Base-by-base conservation (phyloP, 768 basidiomycete genomes). In the Inosperma sp. region DNA sequence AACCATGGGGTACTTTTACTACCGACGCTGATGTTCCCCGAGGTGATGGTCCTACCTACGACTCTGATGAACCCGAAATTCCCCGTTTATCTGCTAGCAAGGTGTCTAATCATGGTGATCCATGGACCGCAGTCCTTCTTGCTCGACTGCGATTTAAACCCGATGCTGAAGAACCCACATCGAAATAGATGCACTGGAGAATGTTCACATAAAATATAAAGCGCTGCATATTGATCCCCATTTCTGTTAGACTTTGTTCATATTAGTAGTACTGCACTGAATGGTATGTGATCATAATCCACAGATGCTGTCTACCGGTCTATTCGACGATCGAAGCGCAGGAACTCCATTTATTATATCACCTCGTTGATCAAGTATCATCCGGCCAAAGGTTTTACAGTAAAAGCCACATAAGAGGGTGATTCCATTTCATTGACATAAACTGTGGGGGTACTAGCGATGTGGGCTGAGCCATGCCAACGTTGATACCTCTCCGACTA, bases 1-100 rank as follows among this genome's bases (percentile, higher is more conserved):
- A 81, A 36, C 77, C 81, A 2, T 93, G 89, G 89, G 89, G 89
- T 6, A 74, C 75, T 13, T 89, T 88, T 63, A 79, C 81, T 3
- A 77, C 79, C 42, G 77, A 84, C 62, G 75, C 72, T 0, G 72
- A 78, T 12, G 59, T 72, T 7, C 60, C 70, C 8, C 65, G 65
- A 3, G 73, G 71, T 30, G 65, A 66, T 12, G 81, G 81, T 4
- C 79, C 78, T 0, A 67, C 64, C 2, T 81, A 81, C 55, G 68
- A 72, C 42, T 37, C 47, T 12, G 62, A 81, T 44, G 61, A 68
- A 3, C 45, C 58, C 23, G 59, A 66, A 42, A 63, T 59, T n/a
- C 61, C 62, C 34, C 65, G 66, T 4, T 59, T 68, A 12, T 77
- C 71, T 10, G 73, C 77, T 5, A 74, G 67, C 54, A 86, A 83